Evolutionary conservation across 2,329 filamentous ascomycete species (phyloP), one percentile per base, ranked within the genome.

Genomic region (Phialemoniopsis sp.): DNA sequence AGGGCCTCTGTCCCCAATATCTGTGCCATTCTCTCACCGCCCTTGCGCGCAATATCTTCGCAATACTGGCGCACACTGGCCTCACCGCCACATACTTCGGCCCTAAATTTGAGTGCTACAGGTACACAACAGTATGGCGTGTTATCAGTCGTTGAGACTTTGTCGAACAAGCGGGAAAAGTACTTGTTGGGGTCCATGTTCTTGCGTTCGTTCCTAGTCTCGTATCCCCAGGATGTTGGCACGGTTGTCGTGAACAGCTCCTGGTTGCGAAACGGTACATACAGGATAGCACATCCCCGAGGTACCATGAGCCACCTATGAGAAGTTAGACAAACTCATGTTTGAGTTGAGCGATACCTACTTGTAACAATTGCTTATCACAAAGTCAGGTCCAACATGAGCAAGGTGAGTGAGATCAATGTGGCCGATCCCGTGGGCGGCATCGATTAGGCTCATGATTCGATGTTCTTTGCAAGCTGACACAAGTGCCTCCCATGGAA

Each of bases 321-420:
- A n/a, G 34, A 14, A 8, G 34, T 28, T 13, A n/a, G n/a, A n/a
- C n/a, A n/a, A n/a, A n/a, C n/a, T n/a, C n/a, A n/a, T n/a, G n/a
- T n/a, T n/a, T n/a, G n/a, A n/a, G n/a, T n/a, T n/a, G n/a, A n/a
- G n/a, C n/a, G n/a, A n/a, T 19, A 43, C 52, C 47, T 46, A 59
- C 53, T 87, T 87, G 60, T 87, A 80, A 45, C 75, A 80, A 52
- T 89, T 89, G 40, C 66, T 78, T 29, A 85, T 72, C 49, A 86
- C 80, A 62, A 88, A 89, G 57, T 89, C 84, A 0, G 82, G 74
- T 31, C 79, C 67, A 15, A 87, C 57, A 9, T 54, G 53, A 3
- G 55, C 54, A 31, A 88, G 59, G 55, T 87, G 50, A 14, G 47
- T 70, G 3, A 89, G 55, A 2, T 75, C 68, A 13, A 89, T 70